Percentiles rank a stretch among this genome's conserved stretches.
Conservation (phyloP, 2,329 filamentous ascomycete genomes). For the Macrophomina pseudophaseolina region DNA sequence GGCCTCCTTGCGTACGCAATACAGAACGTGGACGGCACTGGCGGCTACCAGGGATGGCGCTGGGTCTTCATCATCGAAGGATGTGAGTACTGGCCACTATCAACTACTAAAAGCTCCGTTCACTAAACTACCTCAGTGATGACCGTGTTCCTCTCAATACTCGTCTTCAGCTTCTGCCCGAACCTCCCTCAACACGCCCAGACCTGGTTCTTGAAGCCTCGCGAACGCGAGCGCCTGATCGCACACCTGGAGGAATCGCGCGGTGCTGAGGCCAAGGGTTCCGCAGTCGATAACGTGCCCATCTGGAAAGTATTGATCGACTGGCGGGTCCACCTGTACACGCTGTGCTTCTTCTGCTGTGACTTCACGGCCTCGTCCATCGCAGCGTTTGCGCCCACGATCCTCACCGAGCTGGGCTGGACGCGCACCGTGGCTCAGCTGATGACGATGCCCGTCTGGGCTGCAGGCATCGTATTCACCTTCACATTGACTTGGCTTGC, state of each 20-base stretch:
- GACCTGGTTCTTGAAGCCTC: conserved; percentile 2
- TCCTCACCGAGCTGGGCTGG: conserved; percentile 68
- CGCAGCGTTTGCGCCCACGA: conserved; percentile 58
- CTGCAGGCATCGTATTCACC: conserved; percentile 33
- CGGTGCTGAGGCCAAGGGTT: conserved; percentile 35
- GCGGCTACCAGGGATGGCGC: conserved; percentile 42
- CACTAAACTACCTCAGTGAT: neutral
- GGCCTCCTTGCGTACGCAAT: conserved; percentile 64
- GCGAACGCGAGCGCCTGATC: neutral
- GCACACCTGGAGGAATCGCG: neutral
- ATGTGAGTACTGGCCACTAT: neutral
- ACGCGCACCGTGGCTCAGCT: conserved; percentile 65
- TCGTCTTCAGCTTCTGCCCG: neutral
- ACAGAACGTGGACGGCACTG: conserved; percentile 64
- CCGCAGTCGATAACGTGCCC: conserved; percentile 27
- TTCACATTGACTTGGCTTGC: conserved; percentile 58
- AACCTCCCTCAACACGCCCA: conserved; percentile 3
- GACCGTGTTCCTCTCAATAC: neutral
- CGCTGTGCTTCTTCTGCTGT: conserved; percentile 43
- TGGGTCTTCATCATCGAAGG: conserved; percentile 45
- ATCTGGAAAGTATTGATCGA: conserved; percentile 35
- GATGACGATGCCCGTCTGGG: conserved; percentile 53
- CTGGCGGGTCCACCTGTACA: conserved; percentile 51
- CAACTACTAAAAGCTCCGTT: neutral
- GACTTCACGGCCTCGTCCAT: conserved; percentile 44